Evolutionary conservation across 1,284 basidiomycete species (phyloP).

Genomic region (Marasmius oreades): DNA sequence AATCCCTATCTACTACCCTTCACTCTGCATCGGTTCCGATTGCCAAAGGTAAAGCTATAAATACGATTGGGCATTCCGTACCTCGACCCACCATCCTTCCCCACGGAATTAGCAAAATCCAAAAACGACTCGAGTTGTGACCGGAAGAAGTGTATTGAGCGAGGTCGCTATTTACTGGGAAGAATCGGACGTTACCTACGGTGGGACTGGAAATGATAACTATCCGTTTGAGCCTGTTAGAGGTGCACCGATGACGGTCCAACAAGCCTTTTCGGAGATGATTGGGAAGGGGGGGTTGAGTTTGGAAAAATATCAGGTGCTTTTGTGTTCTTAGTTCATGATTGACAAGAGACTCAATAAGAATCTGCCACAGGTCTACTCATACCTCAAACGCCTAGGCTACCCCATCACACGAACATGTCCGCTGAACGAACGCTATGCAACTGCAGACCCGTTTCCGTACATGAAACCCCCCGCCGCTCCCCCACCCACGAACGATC

Average conservation of each 20-base stretch:
- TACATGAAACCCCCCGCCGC: background rate
- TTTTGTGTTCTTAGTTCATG: conserved; percentile 17
- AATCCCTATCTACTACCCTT: conserved; percentile 69
- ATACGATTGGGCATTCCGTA: conserved; percentile 72
- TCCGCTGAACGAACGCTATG: conserved; percentile 60
- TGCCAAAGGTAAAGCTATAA: conserved; percentile 75
- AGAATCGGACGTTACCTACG: conserved; percentile 29
- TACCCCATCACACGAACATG: conserved; percentile 80
- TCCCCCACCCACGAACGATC: conserved; percentile 21
- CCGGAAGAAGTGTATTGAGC: conserved; percentile 91
- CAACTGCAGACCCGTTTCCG: conserved; percentile 39
- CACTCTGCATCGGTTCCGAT: conserved; percentile 65
- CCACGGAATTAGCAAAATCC: conserved; percentile 35
- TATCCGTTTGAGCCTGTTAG: conserved; percentile 24
- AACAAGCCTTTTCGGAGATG: conserved; percentile 85
- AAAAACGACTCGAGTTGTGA: conserved; percentile 76
- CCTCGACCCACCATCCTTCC: conserved; percentile 35
- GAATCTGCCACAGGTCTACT: conserved; percentile 71
- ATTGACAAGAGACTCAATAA: conserved; percentile 6
- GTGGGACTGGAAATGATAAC: conserved; percentile 7
- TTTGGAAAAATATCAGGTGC: conserved; percentile 83
- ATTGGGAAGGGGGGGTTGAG: conserved; percentile 76
- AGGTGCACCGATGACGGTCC: conserved; percentile 80
- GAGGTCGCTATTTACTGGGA: conserved; percentile 83
- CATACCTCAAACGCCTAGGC: conserved; percentile 88